Base-by-base conservation (phyloP, 2,329 filamentous ascomycete species). In the Tolypocladium paradoxum region DNA sequence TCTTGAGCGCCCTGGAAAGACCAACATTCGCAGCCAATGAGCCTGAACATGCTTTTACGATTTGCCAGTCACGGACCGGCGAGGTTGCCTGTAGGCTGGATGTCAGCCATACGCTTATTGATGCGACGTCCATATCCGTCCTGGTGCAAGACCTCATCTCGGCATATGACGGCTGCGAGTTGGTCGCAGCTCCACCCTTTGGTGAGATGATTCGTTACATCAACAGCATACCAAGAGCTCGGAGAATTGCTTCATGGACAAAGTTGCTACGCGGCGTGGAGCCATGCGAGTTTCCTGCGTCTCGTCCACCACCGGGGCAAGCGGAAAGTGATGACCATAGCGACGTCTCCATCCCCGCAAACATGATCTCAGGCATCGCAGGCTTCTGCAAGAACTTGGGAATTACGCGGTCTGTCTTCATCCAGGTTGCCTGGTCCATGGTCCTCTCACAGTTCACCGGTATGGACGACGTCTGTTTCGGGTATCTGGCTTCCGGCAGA, bases 381-480 rank as follows among this genome's bases (percentile, higher is more conserved):
- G 33, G 48, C 12, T 74, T 73, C 56, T 74, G 73, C 54, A 65
- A 65, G 51, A 61, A 61, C 43, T 61, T 69, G 3, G 70, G 67
- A 6, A 65, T 76, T 12, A 82, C 77, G 0, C 55, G 76, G 0
- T 74, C 77, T 0, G 76, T 71, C 35, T 58, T 81, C 2, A 66
- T 82, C 0, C 76, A 79, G 51, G 68, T 76, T 31, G 70, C 70
- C 0, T 82, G 79, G 79, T 74, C 72, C 1, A 66, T 81, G 22
- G 68, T 78, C 0, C 60, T 82, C 4, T 68, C 72, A 2, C 64
- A 64, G 4, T 79, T 77, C 56, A 76, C 76, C 1, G 71, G 71
- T 0, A 63, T 66, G 0, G 65, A 67, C 3, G 73, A 77, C 40
- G 70, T 80, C 0, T 76, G 73, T 33, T 82, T 81, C 55, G 79